A percentile compares a stretch with the other conserved stretches of the same genome.
These are phyloP conservation scores for Acarospora socialis DNA, from an alignment of 2,329 filamentous ascomycete species.

Conservation along the genomic window DNA sequence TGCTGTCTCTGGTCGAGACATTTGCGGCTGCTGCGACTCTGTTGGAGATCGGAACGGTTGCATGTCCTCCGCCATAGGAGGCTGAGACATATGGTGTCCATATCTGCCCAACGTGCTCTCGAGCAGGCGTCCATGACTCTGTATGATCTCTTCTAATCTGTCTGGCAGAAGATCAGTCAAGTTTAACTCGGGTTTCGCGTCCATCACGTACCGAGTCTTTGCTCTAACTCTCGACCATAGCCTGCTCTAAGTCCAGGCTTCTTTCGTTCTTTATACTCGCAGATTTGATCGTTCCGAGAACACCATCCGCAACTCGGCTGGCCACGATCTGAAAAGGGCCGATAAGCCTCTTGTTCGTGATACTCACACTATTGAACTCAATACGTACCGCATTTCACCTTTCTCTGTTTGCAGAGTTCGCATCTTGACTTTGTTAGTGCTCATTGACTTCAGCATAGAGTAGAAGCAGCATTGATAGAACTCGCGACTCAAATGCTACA, in stretches of 20 bases:
- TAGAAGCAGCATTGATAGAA: no score
- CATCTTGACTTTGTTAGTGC: conserved; percentile 20
- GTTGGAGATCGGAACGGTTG: conserved; percentile 33
- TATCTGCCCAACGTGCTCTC: conserved; percentile 43
- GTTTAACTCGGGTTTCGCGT: no score
- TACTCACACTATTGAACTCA: not conserved
- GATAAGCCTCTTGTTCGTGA: not conserved
- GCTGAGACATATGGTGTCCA: conserved; percentile 10
- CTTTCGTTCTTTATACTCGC: conserved; percentile 56
- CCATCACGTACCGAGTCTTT: conserved; percentile 40
- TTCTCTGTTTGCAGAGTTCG: conserved; percentile 31
- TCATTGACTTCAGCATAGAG: not conserved
- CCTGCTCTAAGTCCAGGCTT: conserved; percentile 52
- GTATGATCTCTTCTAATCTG: conserved; percentile 51
- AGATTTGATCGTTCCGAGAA: conserved; percentile 48
- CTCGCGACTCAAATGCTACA: no score
- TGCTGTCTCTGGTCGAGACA: conserved; percentile 41
- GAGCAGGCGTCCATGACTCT: conserved; percentile 38
- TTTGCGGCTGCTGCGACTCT: conserved; percentile 37
- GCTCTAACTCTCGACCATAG: conserved; percentile 53
- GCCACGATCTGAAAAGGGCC: conserved; percentile 29
- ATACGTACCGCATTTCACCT: conserved; percentile 31
- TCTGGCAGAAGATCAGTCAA: conserved; percentile 26
- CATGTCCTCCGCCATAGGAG: conserved; percentile 25
- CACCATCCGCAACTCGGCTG: conserved; percentile 58